Base-by-base conservation (phyloP, 2,329 filamentous ascomycete species). In the Penicillium sp. region DNA sequence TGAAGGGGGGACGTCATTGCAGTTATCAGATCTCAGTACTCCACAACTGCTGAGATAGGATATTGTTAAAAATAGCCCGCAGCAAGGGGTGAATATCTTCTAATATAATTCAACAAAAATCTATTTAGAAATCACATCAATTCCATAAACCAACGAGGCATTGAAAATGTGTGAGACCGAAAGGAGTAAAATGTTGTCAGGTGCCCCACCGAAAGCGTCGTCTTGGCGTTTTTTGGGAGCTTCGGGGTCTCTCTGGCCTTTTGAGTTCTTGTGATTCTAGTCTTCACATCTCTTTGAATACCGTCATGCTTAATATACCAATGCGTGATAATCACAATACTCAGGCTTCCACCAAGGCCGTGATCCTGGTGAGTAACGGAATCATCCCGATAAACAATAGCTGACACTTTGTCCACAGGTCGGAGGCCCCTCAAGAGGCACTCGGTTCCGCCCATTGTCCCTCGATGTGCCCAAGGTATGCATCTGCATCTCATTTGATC, bases 341-440 rank as follows among this genome's bases (percentile, higher is more conserved):
- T 35, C 70, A 76, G 65, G 84, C 86, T 71, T 84, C 87, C 64
- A 96, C 93, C 74, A 97, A 97, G 81, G 93, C 93, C 67, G 89
- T 97, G 67, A 96, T 97, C 78, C 81, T 97, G 82, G 93, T 96
- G 83, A 71, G 82, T 67, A 38, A 55, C 35, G 48, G 7, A 60
- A 59, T 50, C 41, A 33, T 49, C 38, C 19, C 42, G 29, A 25
- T 33, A 47, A 42, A 56, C 62, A 54, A 40, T 27, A 27, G 64
- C 73, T 76, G 67, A 77, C 66, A 64, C 50, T 50, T 57, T 47
- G 62, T 61, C 68, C 55, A 60, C 59, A 97, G 93, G 93, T 97
- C 72, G 93, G 93, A 66, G 93, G 94, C 60, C 93, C 94, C 56
- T 97, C 93, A 58, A 86, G 94, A 83, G 94, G 94, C 75, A 99